Evolutionary conservation across 2,329 filamentous ascomycete species (phyloP), one percentile per base, ranked within the genome.

Genomic region (Colletotrichum spaethianum): DNA sequence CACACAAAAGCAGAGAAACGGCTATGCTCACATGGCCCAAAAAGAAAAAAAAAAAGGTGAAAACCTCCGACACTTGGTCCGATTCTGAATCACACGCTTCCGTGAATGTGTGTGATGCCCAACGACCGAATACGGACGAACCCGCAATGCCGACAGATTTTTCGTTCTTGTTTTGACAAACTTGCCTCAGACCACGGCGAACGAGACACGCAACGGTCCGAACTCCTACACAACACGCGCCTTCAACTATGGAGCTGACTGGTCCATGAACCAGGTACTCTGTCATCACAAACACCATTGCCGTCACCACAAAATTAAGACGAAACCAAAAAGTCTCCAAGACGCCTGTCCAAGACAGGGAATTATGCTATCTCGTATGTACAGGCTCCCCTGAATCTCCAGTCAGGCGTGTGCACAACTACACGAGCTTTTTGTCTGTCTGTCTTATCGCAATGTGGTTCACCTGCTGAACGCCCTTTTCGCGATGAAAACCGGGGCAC

Each of bases 281-380:
- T 40, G 31, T 42, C 40, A 52, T 9, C 48, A 6, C 50, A 23
- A 67, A 63, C n/a, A 26, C 28, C 20, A 28, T n/a, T 11, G 16
- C 12, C 31, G 31, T 61, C 33, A 16, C 57, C 33, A 59, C 23
- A 23, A 23, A 44, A 18, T 59, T 42, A 60, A 31, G n/a, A 57
- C 18, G 12, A 55, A 56, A 52, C 28, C 11, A 53, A 18, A 44
- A n/a, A 38, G 46, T 44, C 36, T 55, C 55, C 61, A 66, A 66
- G 55, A 69, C 63, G 61, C 63, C 71, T 71, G 60, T 67, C 50
- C 46, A 67, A 67, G 59, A 74, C 73, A 73, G 71, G 73, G 53
- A 31, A 71, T 71, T 74, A 67, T 71, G 72, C 68, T 68, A 74
- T 74, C 73, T 74, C 38, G 63, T 73, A 73, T 73, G 71, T 74